Conservation (phyloP, 768 basidiomycete genomes). For the Suillus clintonianus region DNA sequence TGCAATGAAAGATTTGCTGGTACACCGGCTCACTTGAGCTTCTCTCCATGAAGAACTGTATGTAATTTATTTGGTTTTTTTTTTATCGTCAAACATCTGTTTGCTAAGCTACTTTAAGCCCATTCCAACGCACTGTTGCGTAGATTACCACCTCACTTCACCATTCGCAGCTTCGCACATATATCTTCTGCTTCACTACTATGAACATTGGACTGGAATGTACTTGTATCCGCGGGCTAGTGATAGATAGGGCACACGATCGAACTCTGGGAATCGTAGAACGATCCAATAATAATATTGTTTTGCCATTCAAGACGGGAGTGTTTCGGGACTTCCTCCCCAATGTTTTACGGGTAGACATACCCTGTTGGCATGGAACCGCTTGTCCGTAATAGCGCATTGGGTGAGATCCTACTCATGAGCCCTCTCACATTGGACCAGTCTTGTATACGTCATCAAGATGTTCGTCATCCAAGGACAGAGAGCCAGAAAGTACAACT, state of each 20-base stretch:
- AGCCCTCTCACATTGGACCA: not conserved
- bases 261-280: not conserved
- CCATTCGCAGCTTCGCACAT: not conserved
- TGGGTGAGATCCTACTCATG: not conserved
- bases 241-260: not conserved
- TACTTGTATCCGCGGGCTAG: not conserved
- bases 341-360: not conserved
- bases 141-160: not conserved
- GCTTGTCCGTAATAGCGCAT: not conserved
- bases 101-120: not conserved
- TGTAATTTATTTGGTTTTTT: not conserved
- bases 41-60: too few relatives aligned
- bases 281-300: not conserved
- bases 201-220: not conserved
- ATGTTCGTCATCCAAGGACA: not conserved
- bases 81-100: not conserved
- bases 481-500: not conserved
- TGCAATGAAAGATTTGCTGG: slow-evolving; percentile 48
- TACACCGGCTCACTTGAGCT: not conserved
- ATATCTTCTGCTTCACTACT: not conserved
- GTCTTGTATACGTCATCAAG: not conserved
- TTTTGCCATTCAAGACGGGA: not conserved
- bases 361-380: not conserved
- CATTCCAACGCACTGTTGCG: not conserved
- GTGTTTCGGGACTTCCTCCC: not conserved